Base-by-base conservation (phyloP, 805 yeast genomes). In the Pichia cephalocereana region DNA sequence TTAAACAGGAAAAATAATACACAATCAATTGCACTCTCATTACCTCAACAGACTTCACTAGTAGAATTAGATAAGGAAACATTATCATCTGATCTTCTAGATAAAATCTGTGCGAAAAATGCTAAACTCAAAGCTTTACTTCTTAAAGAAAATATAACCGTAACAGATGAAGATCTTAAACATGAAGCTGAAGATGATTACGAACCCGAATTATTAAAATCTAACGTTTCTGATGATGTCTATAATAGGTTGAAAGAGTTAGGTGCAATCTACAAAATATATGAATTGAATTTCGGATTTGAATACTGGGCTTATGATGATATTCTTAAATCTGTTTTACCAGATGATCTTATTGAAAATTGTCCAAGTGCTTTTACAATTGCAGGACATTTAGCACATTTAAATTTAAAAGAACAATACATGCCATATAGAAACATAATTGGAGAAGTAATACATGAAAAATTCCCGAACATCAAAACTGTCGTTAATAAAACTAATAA, bases 381-480 rank as follows among this genome's bases (percentile, higher is more conserved):
- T 37, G 95, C 95, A 0, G 99, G 99, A 0, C 98, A 93, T 66
- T 76, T 93, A 49, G 99, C 98, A 0, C 99, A 93, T 65, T 66
- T 95, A 59, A 93, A 93, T 59, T 65, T 93, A 40, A 72, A 89
- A 41, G 84, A 83, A 39, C 93, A 86, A 59, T 93, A 82, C 67
- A 81, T 87, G 60, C 95, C 95, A 2, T 91, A 74, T 61, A 90
- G 85, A 43, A 54, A 69, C 2, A 62, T 93, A 18, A 93, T 95
- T 51, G 99, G 99, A 0, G 86, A 88, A 62, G 88, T 91, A 1
- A 80, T 91, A 27, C 66, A 93, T 48, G 97, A 91, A 67, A 93
- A 93, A 61, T 89, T 86, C 65, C 76, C 87, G 6, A 76, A 80
- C 47, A 75, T 93, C 23, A 77, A 75, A 48, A 90, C 97, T 0